Evolutionary conservation across 169 alveolate genomes (phyloP), one percentile per base, ranked within the genome.

Genomic region (Haemoproteus tartakovskyi): DNA sequence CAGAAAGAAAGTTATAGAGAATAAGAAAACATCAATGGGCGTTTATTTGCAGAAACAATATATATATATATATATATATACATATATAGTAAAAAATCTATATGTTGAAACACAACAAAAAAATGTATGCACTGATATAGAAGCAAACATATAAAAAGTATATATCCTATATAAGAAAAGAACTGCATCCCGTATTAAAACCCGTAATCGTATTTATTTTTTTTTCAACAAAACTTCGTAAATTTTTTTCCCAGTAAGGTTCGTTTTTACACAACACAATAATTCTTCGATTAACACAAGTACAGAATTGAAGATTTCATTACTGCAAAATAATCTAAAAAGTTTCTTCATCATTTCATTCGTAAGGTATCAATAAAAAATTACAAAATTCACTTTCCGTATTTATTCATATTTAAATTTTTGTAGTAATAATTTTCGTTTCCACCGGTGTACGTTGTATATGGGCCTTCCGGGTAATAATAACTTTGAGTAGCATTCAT

Each of bases 401-500:
- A 60, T 22, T 67, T 67, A n/a, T 11, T 40, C n/a, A 38, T 52
- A 45, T 52, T 52, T 18, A 41, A 45, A 16, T 52, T 59, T 48
- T 29, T 41, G 30, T 52, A 67, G 26, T 67, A 46, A 30, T 46
- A 45, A 2, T 67, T 45, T 0, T 67, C 67, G 54, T 67, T 67
- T 21, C 27, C 57, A 37, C 36, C 48, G 2, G 62, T 27, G 48
- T 67, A 67, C 22, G 19, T 27, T 4, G 60, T 19, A 24, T 51
- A 54, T 43, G 36, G 16, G 37, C 16, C 30, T 33, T 67, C 82
- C n/a, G n/a, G n/a, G 29, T 67, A 67, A 60, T 51, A 67, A 12
- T 67, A 67, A n/a, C 46, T 67, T 33, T 46, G 50, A 1, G 48
- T 45, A 2, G 60, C 82, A 67, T 67, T 67, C 57, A 61, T 61